These are phyloP conservation scores for Psilocybe sp. DNA, from an alignment of 768 basidiomycete species.

Conservation along the genomic window DNA sequence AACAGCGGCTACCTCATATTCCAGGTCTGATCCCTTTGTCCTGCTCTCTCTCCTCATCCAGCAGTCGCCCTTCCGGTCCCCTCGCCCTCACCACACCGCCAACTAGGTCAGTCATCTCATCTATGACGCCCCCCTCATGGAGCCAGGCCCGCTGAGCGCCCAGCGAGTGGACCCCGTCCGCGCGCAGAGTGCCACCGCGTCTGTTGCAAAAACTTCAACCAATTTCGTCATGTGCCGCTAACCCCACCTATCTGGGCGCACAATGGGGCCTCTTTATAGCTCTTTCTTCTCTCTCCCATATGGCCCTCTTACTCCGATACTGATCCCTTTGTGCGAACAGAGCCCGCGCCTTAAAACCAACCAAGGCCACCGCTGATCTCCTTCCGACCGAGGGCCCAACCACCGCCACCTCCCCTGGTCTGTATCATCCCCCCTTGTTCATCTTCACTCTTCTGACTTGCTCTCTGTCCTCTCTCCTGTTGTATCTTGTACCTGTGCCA, in stretches of 20 bases:
- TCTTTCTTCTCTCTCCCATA: conserved; percentile 13
- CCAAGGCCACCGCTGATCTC: conserved; percentile 12
- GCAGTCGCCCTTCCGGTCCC: too few species aligned
- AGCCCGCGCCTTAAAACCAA: conserved; percentile 28
- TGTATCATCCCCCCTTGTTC: conserved; percentile 15
- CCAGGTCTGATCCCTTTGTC: too few species aligned
- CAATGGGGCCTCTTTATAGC: conserved; percentile 24
- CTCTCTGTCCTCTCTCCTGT: conserved; percentile 13
- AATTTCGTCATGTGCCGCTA: conserved; percentile 20
- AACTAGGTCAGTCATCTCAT: too few species aligned
- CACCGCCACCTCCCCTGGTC: conserved; percentile 27
- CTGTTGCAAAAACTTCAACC: conserved; percentile 4
- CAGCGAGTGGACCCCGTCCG: too few species aligned
- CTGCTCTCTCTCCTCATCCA: too few species aligned
- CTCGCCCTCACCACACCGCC: too few species aligned
- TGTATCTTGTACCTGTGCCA: conserved; percentile 15
- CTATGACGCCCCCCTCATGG: not conserved
- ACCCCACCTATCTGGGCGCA: conserved; percentile 27
- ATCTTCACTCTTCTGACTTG: conserved; percentile 29
- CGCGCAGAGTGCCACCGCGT: not conserved
- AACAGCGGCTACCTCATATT: too few species aligned
- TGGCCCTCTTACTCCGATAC: conserved; percentile 9
- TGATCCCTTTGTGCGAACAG: conserved; percentile 29
- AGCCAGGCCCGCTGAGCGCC: not conserved
- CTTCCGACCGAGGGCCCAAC: conserved; percentile 7